phyloP scores from a whole-genome alignment of 345 rosid genomes.

The Streptanthus diversifolius region DNA sequence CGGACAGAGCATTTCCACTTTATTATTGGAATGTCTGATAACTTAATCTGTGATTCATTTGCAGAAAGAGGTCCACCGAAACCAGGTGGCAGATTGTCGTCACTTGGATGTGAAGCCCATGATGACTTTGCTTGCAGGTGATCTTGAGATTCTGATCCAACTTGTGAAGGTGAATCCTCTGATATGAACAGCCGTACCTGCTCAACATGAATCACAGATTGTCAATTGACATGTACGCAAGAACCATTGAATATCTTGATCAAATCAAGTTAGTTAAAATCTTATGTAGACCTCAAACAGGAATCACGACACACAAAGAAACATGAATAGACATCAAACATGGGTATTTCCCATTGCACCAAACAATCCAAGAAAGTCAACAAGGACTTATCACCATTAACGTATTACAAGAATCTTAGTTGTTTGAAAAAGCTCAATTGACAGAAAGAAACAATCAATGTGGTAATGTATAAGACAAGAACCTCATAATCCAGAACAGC shows the following conservation, averaged over 20 bases:
- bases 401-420: neutral
- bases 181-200: conserved; percentile 79
- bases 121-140: conserved; percentile 90
- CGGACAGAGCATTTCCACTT: conserved; percentile 71
- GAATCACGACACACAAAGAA: neutral
- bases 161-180: conserved; percentile 90
- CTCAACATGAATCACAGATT: conserved; percentile 25
- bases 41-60: conserved; percentile 43
- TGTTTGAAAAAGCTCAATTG: neutral
- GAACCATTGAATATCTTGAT: neutral
- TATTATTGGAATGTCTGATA: conserved; percentile 65
- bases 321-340: neutral
- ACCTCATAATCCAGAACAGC: conserved; percentile 3
- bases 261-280: conserved; percentile 3
- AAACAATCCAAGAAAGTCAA: conserved; percentile 1
- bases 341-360: neutral
- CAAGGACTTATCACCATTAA: neutral
- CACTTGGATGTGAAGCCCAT: conserved; percentile 49
- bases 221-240: conserved; percentile 12
- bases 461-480: neutral
- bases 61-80: conserved; percentile 67
- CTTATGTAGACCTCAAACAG: conserved; percentile 5
- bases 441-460: conserved; percentile 11
- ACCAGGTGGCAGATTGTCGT: conserved; percentile 85
- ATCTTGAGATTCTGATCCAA: conserved; percentile 74